Percentiles rank a stretch among this genome's conserved stretches.
These are phyloP conservation scores for Tagetes erecta DNA, from an alignment of 129 eudicot species.

Conservation along the genomic window DNA sequence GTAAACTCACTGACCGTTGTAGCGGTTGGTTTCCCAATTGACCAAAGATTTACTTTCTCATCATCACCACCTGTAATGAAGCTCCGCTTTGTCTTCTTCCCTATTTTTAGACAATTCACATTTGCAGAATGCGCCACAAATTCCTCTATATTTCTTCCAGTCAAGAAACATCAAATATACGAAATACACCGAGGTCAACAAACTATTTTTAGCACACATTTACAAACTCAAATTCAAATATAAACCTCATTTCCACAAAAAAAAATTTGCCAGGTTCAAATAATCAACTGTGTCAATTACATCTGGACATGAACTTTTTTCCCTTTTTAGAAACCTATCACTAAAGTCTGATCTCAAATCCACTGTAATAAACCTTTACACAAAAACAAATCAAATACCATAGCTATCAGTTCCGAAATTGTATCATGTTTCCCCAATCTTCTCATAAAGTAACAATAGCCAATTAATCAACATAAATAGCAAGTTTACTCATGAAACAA, in stretches of 20 bases:
- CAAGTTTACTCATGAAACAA: conserved; percentile 9
- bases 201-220: background rate
- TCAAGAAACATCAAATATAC: conserved; percentile 44
- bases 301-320: conserved; percentile 10
- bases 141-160: conserved; percentile 66
- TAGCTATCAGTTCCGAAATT: background rate
- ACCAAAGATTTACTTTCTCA: conserved; percentile 85
- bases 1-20: conserved; percentile 55
- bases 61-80: conserved; percentile 94
- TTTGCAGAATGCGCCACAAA: conserved; percentile 90
- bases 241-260: conserved; percentile 1
- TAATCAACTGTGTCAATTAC: background rate
- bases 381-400: conserved; percentile 22
- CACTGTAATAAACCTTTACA: background rate
- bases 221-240: background rate
- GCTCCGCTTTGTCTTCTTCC: conserved; percentile 70
- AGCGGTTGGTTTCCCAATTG: conserved; percentile 79
- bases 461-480: conserved; percentile 2
- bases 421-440: conserved; percentile 20
- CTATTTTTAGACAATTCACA: conserved; percentile 80
- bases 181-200: conserved; percentile 10
- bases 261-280: background rate
- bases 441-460: conserved; percentile 5
- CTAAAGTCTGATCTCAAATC: background rate
- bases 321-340: background rate